Evolutionary conservation across 139 green algal species (phyloP).

Genomic region (Haematococcus lacustris): DNA sequence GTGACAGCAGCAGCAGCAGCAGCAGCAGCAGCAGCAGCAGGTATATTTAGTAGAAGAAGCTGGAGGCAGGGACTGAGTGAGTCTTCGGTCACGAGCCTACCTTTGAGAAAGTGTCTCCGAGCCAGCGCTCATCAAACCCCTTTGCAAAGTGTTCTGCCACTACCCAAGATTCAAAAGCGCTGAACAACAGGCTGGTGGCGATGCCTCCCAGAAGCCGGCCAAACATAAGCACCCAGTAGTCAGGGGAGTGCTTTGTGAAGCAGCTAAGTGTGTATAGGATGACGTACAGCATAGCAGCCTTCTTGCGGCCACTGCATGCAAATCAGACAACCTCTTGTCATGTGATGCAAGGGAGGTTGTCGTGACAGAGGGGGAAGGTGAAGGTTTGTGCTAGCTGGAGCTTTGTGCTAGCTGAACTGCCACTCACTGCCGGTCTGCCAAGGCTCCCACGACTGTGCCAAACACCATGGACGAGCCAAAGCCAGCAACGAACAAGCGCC

Average conservation of each 20-base stretch:
- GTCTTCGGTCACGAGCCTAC: too few species aligned
- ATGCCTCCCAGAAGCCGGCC: slow-evolving; percentile 93
- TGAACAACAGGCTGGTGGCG: slow-evolving; percentile 94
- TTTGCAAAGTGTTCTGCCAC: slow-evolving; percentile 82
- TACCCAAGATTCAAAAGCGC: slow-evolving; percentile 94
- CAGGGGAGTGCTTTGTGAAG: slow-evolving; percentile 91
- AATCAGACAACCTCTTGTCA: background rate
- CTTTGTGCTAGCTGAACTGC: background rate
- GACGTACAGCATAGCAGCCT: slow-evolving; percentile 81
- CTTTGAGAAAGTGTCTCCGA: slow-evolving; percentile 77
- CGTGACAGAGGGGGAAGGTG: background rate
- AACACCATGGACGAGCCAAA: slow-evolving; percentile 96
- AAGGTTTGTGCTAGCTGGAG: background rate
- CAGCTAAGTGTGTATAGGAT: slow-evolving; percentile 80
- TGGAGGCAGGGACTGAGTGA: background rate
- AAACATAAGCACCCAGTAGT: slow-evolving; percentile 83
- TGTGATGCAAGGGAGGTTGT: too few species aligned
- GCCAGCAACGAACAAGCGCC: slow-evolving; percentile 94
- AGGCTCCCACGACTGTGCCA: slow-evolving; percentile 86
- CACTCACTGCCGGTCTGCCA: slow-evolving; percentile 78
- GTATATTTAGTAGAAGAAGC: background rate
- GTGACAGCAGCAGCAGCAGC: background rate
- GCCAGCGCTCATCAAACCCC: slow-evolving; percentile 71
- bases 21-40: slow-evolving; percentile 4
- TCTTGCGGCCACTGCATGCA: slow-evolving; percentile 75